A percentile compares a stretch with the other conserved stretches of the same genome.
phyloP scores from a whole-genome alignment of 305 asterid species.

The Plantago coronopus region DNA sequence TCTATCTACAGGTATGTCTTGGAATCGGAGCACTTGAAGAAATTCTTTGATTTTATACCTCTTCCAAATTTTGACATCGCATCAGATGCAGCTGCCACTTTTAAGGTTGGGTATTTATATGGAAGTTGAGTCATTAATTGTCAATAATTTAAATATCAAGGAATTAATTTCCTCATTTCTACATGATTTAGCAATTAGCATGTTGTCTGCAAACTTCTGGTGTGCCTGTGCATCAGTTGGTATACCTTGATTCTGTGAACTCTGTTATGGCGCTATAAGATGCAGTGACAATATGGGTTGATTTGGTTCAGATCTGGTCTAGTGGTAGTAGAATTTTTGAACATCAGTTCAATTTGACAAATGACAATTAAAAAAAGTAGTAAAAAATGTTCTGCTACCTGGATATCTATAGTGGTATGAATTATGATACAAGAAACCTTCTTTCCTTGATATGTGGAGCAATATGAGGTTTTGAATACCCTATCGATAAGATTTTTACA shows the following conservation, averaged over 20 bases:
- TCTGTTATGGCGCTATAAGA: background rate
- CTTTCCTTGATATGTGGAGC: background rate
- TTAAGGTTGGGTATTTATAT: constrained; percentile 55
- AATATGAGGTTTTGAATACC: background rate
- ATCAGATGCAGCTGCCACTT: constrained; percentile 96
- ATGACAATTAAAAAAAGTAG: background rate
- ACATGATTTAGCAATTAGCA: background rate
- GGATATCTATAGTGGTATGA: background rate
- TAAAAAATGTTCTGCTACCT: background rate
- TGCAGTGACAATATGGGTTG: background rate
- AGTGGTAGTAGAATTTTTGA: background rate
- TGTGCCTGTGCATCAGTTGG: background rate
- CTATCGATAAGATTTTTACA: background rate
- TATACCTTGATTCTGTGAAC: background rate
- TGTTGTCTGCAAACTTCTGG: background rate
- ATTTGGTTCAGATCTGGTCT: background rate
- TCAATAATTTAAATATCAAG: too few relatives aligned
- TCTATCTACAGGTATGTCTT: constrained; percentile 62
- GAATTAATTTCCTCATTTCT: background rate
- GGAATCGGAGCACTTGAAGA: constrained; percentile 95
- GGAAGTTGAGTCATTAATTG: constrained; percentile 4
- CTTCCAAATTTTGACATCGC: constrained; percentile 85
- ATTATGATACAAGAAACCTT: too few relatives aligned
- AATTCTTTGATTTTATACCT: constrained; percentile 74
- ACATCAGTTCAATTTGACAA: background rate